Percentiles rank a stretch among this genome's conserved stretches.
Evolutionary conservation across 2,329 filamentous ascomycete species (phyloP).

Genomic region (Arthrobotrys sphaeroides): DNA sequence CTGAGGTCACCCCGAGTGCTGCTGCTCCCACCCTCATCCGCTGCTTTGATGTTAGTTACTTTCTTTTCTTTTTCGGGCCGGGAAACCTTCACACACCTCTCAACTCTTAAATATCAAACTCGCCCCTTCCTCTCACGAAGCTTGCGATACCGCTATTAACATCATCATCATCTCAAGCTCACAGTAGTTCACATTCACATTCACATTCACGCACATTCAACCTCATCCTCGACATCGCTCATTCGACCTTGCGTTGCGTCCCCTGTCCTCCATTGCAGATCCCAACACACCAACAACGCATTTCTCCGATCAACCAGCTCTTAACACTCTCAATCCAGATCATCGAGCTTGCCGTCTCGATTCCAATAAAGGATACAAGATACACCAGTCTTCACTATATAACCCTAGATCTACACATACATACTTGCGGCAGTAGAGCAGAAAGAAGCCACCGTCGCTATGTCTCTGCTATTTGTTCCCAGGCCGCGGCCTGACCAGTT

Average conservation of each 20-base stretch:
- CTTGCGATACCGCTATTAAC: neutral
- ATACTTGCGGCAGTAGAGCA: neutral
- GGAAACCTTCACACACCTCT: conserved; percentile 20
- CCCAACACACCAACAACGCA: conserved; percentile 40
- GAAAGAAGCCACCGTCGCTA: neutral
- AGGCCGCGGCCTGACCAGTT: conserved; percentile 54
- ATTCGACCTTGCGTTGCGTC: conserved; percentile 24
- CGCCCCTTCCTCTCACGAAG: conserved; percentile 42
- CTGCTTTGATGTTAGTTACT: conserved; percentile 33
- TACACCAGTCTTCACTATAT: neutral
- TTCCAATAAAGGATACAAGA: neutral
- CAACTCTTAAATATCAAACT: conserved; percentile 48
- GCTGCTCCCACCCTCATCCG: conserved; percentile 13
- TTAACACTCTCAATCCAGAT: conserved; percentile 47
- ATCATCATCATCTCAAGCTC: conserved; percentile 4
- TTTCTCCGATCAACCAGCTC: conserved; percentile 10
- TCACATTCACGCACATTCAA: no score
- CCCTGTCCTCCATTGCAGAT: neutral
- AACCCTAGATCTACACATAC: neutral
- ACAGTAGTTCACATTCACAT: neutral
- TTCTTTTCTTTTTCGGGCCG: conserved; percentile 21
- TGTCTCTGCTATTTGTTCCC: conserved; percentile 52
- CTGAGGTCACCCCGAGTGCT: conserved; percentile 2
- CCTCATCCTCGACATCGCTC: neutral
- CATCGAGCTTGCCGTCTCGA: conserved; percentile 3